Evolutionary conservation across 768 basidiomycete species (phyloP), one percentile per base, ranked within the genome.

Genomic region (Hydnomerulius pinastri): DNA sequence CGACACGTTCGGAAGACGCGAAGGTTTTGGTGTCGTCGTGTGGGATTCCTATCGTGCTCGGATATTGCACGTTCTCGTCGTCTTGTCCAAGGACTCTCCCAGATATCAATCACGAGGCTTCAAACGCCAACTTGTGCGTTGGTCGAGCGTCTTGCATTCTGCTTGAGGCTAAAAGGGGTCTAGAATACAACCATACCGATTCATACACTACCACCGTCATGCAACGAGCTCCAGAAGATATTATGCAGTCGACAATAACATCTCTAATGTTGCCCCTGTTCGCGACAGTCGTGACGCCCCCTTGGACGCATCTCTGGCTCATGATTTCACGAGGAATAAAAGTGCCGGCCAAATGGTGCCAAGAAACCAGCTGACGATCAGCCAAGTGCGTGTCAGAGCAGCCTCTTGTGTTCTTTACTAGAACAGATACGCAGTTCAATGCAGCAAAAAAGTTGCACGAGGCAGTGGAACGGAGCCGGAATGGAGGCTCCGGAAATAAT

Each of bases 191-290:
- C 58, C 68, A 12, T 41, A 61, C 58, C 53, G 63, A 49, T 50
- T 80, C 30, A 71, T 85, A 32, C 71, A 75, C 43, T 89, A 86
- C 60, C 63, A 67, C 38, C 77, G 80, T 11, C 85, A 86, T 32
- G 62, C 73, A n/a, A 66, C 72, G 15, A 65, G 69, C 6, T 79
- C 82, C 4, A 69, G 89, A 51, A 78, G 86, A n/a, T 89, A 86
- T 55, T 85, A 90, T 57, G 68, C 81, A 0, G 63, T 87, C 18
- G 71, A 76, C 42, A 64, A 69, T 4, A 61, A 73, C 9, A 51
- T 60, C 11, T 63, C 68, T 32, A 54, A 68, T 58, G 27, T 32
- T 11, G n/a, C 48, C 44, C 66, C 20, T 10, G 9, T 45, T 11
- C 63, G 36, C 38, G 29, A 47, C 46, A 58, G 51, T 42, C 38